Evolutionary conservation across 2,329 filamentous ascomycete species (phyloP), one percentile per base, ranked within the genome.

Genomic region (Fusarium scirpi): DNA sequence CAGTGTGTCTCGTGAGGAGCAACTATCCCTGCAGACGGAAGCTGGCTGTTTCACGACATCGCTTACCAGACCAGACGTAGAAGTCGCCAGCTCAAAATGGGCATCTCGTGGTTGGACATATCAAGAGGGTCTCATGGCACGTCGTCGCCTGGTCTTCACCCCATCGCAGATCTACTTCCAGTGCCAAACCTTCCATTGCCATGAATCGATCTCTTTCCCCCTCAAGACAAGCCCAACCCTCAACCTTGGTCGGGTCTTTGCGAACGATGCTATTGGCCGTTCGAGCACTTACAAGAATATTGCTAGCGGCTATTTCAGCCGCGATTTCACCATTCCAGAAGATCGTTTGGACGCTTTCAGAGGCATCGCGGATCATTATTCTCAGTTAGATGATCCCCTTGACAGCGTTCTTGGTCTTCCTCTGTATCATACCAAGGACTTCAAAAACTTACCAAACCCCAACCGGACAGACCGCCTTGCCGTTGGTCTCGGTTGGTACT

Each of bases 121-220:
- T 40, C 79, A 81, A 61, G 79, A 82, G 60, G 79, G 79, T 11
- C 71, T 81, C 8, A 69, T 81, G 30, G 76, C 80, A 5, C 76
- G 76, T 9, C 76, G 79, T 8, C 76, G 79, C 13, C 77, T 82
- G 29, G 72, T 81, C 27, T 78, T 82, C 46, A 81, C 79, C 4
- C 72, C 76, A 15, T 80, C 77, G 5, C 80, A 82, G 66, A 74
- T 75, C 6, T 82, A 82, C 65, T 82, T 80, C 48, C 80, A 82
- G 57, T 82, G 80, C 65, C 75, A 76, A 30, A 65, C 74, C 11
- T 64, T 81, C 15, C 79, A 81, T 67, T 82, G 79, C 52, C 78
- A 80, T 57, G 80, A 82, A 62, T 80, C 76, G 56, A 73, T 82
- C 8, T 75, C 75, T 8, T 63, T 78, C 18, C 77, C 79, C 20